A percentile compares a stretch with the other conserved stretches of the same genome.
These are phyloP conservation scores for Rickenella mellea DNA, from an alignment of 768 basidiomycete species.

Conservation along the genomic window DNA sequence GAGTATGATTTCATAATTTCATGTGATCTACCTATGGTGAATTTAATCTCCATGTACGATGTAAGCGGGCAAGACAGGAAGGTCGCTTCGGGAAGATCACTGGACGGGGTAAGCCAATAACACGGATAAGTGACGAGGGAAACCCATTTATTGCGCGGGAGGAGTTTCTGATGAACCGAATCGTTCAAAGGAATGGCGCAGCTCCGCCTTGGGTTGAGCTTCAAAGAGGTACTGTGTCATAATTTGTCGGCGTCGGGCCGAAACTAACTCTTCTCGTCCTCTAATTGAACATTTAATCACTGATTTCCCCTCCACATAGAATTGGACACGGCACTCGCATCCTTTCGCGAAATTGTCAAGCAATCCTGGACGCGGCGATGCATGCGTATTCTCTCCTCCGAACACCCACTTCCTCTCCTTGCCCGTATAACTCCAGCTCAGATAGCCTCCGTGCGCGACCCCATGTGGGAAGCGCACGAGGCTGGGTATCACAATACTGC, in stretches of 20 bases:
- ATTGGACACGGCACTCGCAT: conserved; percentile 48
- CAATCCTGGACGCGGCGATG: conserved; percentile 72
- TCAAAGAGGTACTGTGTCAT: conserved; percentile 45
- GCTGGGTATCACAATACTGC: conserved; percentile 58
- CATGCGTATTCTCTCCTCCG: conserved; percentile 46
- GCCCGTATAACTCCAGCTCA: conserved; percentile 24
- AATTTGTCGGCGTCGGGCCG: not conserved
- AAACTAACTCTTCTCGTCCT: too few species aligned
- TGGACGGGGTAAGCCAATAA: conserved; percentile 51
- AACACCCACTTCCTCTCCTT: conserved; percentile 29
- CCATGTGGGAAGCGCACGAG: conserved; percentile 64
- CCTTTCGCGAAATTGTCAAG: conserved; percentile 56
- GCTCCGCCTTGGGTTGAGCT: conserved; percentile 83
- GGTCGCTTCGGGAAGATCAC: conserved; percentile 67
- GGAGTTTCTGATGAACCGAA: conserved; percentile 81
- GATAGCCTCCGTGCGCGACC: conserved; percentile 43
- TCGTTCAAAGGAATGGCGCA: conserved; percentile 73
- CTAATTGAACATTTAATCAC: not conserved
- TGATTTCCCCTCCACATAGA: conserved; percentile 29
- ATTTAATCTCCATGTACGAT: conserved; percentile 2
- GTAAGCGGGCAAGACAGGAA: conserved; percentile 52
- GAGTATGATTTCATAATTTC: conserved; percentile 7
- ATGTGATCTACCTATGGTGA: conserved; percentile 1
- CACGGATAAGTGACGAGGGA: conserved; percentile 31
- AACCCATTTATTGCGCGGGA: conserved; percentile 65